A percentile compares a stretch with the other conserved stretches of the same genome.
Evolutionary conservation across 371 early-diverging fungal species (phyloP).

Genomic region (Rhizopus stolonifer): DNA sequence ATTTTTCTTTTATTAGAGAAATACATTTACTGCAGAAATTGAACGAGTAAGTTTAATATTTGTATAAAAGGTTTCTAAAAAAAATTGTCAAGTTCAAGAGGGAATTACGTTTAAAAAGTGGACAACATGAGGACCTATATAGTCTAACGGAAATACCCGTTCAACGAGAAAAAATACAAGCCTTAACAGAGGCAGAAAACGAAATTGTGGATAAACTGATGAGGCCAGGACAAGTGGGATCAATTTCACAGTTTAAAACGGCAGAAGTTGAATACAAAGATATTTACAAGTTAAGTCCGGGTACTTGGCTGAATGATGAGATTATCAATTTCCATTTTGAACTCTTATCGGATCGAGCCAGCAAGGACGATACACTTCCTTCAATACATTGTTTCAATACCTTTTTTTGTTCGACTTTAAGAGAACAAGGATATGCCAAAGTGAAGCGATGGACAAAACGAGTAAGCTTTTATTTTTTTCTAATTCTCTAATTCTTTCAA

Average conservation of each 20-base stretch:
- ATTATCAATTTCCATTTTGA: slow-evolving; percentile 90
- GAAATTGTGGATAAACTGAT: slow-evolving; percentile 26
- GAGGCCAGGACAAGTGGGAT: slow-evolving; percentile 27
- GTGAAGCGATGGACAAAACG: slow-evolving; percentile 86
- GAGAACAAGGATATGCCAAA: slow-evolving; percentile 68
- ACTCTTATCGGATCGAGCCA: slow-evolving; percentile 69
- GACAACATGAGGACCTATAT: slow-evolving; percentile 10
- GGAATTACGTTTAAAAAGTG: background rate
- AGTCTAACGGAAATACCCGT: background rate
- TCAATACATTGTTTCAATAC: slow-evolving; percentile 83
- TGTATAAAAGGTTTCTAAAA: too few relatives aligned
- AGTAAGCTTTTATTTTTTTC: slow-evolving; percentile 30
- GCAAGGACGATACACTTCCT: slow-evolving; percentile 38
- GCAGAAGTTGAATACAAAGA: slow-evolving; percentile 60
- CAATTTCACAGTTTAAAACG: slow-evolving; percentile 60
- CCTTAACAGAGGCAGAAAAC: slow-evolving; percentile 39
- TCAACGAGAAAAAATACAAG: slow-evolving; percentile 10
- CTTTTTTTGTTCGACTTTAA: slow-evolving; percentile 80
- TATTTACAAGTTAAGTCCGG: slow-evolving; percentile 68
- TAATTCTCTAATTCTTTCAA: slow-evolving; percentile 19
- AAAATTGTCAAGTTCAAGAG: too few relatives aligned
- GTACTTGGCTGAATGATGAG: slow-evolving; percentile 93
- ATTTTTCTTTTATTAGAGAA: too few relatives aligned
- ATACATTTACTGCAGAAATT: too few relatives aligned
- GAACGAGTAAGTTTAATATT: too few relatives aligned